These are phyloP conservation scores for Boletus rubropictus DNA, from an alignment of 768 basidiomycete species.

Conservation along the genomic window DNA sequence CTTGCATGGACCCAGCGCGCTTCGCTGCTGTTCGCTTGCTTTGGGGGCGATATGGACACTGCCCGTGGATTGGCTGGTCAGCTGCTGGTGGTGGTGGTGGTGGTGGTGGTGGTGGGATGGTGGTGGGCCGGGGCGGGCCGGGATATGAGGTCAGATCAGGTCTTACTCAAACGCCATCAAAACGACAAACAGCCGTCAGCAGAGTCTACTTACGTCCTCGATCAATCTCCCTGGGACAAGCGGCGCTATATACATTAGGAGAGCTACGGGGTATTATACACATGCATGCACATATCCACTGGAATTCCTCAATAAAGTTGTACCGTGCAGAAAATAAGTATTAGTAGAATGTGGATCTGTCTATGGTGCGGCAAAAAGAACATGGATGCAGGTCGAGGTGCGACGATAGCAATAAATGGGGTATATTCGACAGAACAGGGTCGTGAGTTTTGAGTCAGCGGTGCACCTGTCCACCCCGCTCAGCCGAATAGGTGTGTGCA, in stretches of 20 bases:
- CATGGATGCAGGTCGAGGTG: slow-evolving; percentile 17
- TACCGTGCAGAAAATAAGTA: slow-evolving; percentile 32
- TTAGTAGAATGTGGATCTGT: slow-evolving; percentile 30
- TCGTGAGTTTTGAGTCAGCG: slow-evolving; percentile 35
- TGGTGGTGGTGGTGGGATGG: too few relatives aligned
- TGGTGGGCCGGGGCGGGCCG: too few relatives aligned
- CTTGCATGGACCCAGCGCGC: too few relatives aligned
- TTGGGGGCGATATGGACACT: too few relatives aligned
- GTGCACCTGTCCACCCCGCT: slow-evolving; percentile 54
- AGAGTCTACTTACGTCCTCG: too few relatives aligned
- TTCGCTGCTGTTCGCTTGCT: too few relatives aligned
- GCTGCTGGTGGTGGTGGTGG: too few relatives aligned
- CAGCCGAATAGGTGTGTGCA: slow-evolving; percentile 48
- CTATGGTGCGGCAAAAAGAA: slow-evolving; percentile 20
- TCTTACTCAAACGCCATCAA: too few relatives aligned
- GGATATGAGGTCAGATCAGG: too few relatives aligned
- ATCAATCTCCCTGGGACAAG: too few relatives aligned
- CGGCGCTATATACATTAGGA: slow-evolving; percentile 31
- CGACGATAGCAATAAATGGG: slow-evolving; percentile 32
- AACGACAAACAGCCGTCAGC: too few relatives aligned
- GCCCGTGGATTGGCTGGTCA: too few relatives aligned
- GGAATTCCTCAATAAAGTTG: slow-evolving; percentile 32
- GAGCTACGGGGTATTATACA: slow-evolving; percentile 30
- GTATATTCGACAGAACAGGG: slow-evolving; percentile 32
- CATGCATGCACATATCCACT: slow-evolving; percentile 37